Evolutionary conservation across 164 flowering plant genomes (phyloP).

Genomic region (Magnolia kwangsiensis): DNA sequence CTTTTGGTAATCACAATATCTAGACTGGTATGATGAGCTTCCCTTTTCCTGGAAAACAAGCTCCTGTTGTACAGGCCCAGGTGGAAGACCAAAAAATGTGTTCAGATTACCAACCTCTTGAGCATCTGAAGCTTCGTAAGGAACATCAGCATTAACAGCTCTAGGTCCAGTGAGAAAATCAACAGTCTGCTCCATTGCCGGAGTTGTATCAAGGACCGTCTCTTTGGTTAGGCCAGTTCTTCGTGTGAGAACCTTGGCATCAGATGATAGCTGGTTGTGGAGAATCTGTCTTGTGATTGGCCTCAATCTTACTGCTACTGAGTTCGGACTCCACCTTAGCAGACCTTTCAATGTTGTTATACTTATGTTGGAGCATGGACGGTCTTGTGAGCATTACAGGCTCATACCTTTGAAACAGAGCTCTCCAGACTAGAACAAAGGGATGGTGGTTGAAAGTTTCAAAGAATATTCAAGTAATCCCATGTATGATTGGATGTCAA

Average conservation of each 20-base stretch:
- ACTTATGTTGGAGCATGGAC: conserved; percentile 52
- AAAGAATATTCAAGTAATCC: too few species aligned
- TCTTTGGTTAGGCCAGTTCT: conserved; percentile 61
- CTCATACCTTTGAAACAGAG: conserved; percentile 47
- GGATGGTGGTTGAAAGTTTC: too few species aligned
- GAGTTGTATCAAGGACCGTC: conserved; percentile 80
- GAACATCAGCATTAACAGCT: conserved; percentile 36
- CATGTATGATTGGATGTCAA: too few species aligned
- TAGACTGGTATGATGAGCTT: conserved; percentile 42
- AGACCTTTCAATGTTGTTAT: conserved; percentile 44
- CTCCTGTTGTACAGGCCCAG: conserved; percentile 38
- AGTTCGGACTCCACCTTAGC: conserved; percentile 42
- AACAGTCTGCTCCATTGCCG: conserved; percentile 39
- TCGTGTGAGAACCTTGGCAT: conserved; percentile 58
- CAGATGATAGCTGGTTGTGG: conserved; percentile 37
- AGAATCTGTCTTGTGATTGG: conserved; percentile 43
- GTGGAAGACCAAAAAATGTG: conserved; percentile 42
- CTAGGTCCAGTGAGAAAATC: conserved; percentile 46
- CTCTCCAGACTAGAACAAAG: too few species aligned
- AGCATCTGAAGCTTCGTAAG: conserved; percentile 40
- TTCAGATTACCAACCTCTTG: conserved; percentile 46
- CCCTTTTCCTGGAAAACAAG: conserved; percentile 90
- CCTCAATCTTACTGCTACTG: conserved; percentile 40
- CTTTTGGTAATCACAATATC: conserved; percentile 30
- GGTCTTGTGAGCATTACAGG: conserved; percentile 60